Conservation (phyloP, 1,284 basidiomycete species). For the Termitomyces sp. region DNA sequence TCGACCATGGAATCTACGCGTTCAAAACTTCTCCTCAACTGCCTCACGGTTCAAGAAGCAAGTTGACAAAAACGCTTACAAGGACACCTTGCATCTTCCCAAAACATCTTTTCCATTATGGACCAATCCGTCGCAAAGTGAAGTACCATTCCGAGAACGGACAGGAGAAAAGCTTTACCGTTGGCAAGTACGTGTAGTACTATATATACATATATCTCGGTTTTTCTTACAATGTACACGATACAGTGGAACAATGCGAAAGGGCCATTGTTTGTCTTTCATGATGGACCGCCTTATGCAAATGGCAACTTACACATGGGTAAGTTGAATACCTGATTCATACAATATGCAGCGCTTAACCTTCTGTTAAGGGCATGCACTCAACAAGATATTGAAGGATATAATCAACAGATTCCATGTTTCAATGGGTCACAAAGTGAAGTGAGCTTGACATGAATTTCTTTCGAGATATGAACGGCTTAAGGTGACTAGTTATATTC, state of each 20-base stretch:
- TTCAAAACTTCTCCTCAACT: constrained; percentile 9
- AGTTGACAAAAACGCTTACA: constrained; percentile 35
- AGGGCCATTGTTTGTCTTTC: constrained; percentile 77
- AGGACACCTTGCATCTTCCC: constrained; percentile 76
- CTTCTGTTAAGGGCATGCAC: constrained; percentile 72
- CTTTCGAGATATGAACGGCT: background rate
- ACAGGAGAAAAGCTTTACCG: constrained; percentile 79
- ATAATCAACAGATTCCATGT: constrained; percentile 91
- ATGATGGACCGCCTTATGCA: constrained; percentile 97
- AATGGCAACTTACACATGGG: constrained; percentile 96
- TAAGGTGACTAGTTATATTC: constrained; percentile 64
- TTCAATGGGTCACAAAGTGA: constrained; percentile 72
- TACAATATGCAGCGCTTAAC: background rate
- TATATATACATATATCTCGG: background rate
- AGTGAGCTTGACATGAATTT: constrained; percentile 49
- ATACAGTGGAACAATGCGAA: constrained; percentile 58
- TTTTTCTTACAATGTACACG: constrained; percentile 3
- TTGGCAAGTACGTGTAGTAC: constrained; percentile 68
- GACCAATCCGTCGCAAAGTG: constrained; percentile 62
- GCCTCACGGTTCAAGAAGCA: constrained; percentile 10
- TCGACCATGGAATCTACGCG: constrained; percentile 9
- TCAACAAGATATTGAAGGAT: constrained; percentile 98
- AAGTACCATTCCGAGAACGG: constrained; percentile 55
- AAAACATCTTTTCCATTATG: constrained; percentile 81
- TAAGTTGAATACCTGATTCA: constrained; percentile 29